phyloP scores from a whole-genome alignment of 345 rosid genomes.

The Cochlearia excelsa region DNA sequence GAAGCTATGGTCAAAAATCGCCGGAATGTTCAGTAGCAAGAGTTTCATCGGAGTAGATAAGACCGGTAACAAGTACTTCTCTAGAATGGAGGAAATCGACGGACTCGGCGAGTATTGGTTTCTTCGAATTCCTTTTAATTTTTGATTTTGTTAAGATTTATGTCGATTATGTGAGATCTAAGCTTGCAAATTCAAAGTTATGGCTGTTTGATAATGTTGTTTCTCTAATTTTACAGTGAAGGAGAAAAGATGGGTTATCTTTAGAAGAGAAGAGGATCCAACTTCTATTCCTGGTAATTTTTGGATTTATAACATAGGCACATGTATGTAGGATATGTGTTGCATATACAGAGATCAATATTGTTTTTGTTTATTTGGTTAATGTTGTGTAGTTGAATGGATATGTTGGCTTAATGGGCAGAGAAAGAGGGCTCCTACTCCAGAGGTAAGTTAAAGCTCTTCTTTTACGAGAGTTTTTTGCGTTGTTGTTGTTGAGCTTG shows the following conservation, averaged over 20 bases:
- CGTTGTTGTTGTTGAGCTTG: neutral
- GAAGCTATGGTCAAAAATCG: slow-evolving; percentile 58
- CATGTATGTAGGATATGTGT: neutral
- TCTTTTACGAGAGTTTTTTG: neutral
- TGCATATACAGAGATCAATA: neutral
- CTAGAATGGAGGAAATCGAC: slow-evolving; percentile 74
- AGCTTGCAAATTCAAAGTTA: neutral
- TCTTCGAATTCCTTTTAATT: slow-evolving; percentile 11
- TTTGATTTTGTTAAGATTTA: neutral
- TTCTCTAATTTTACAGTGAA: slow-evolving; percentile 52
- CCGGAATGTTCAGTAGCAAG: slow-evolving; percentile 57
- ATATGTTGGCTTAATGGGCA: slow-evolving; percentile 98
- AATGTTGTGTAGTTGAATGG: slow-evolving; percentile 79
- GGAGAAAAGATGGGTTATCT: slow-evolving; percentile 92
- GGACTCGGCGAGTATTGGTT: slow-evolving; percentile 62
- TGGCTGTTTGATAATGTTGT: slow-evolving; percentile 5
- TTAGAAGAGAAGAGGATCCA: slow-evolving; percentile 87
- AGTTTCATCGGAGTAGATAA: slow-evolving; percentile 56
- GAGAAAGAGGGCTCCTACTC: slow-evolving; percentile 79
- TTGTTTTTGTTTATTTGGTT: slow-evolving; percentile 10
- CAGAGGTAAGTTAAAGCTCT: slow-evolving; percentile 50
- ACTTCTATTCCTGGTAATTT: slow-evolving; percentile 72
- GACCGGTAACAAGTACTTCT: slow-evolving; percentile 73
- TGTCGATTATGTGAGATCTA: neutral
- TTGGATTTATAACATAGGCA: slow-evolving; percentile 1